Percentiles rank a stretch among this genome's conserved stretches.
phyloP scores from a whole-genome alignment of 2,329 filamentous ascomycete genomes.

The Lasiodiplodia theobromae region DNA sequence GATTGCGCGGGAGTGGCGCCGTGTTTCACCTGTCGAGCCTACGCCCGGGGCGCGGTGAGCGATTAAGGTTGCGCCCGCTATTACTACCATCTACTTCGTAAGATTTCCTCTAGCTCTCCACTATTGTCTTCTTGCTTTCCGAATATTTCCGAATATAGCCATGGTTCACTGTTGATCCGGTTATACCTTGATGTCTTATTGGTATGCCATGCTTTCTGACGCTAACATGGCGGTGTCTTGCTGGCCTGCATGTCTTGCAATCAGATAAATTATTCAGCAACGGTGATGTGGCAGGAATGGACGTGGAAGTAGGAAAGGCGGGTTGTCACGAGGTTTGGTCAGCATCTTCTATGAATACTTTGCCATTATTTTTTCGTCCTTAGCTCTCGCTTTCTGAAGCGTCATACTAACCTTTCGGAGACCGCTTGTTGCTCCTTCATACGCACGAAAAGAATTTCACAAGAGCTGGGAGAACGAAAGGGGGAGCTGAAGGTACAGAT shows the following conservation, averaged over 20 bases:
- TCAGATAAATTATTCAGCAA: no score
- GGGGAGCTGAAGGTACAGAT: slow-evolving; percentile 9
- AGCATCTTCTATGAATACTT: background rate
- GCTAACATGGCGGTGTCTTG: no score
- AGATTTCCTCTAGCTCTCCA: background rate
- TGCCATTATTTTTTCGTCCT: background rate
- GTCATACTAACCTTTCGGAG: background rate
- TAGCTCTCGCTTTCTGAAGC: background rate
- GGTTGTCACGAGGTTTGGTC: background rate
- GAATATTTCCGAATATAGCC: no score
- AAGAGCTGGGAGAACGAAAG: background rate
- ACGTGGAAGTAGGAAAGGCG: no score
- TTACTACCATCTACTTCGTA: background rate
- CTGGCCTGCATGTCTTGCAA: no score
- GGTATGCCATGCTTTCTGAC: no score
- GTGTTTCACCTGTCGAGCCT: slow-evolving; percentile 8
- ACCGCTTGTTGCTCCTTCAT: background rate
- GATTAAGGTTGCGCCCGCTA: background rate
- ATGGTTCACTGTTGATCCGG: no score
- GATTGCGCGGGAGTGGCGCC: slow-evolving; percentile 7
- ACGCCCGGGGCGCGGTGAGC: background rate
- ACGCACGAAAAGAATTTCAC: background rate
- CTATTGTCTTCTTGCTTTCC: background rate
- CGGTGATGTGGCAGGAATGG: no score
- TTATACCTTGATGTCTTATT: no score